Base-by-base conservation (phyloP, 2,329 filamentous ascomycete species). In the Fusarium proliferatum region DNA sequence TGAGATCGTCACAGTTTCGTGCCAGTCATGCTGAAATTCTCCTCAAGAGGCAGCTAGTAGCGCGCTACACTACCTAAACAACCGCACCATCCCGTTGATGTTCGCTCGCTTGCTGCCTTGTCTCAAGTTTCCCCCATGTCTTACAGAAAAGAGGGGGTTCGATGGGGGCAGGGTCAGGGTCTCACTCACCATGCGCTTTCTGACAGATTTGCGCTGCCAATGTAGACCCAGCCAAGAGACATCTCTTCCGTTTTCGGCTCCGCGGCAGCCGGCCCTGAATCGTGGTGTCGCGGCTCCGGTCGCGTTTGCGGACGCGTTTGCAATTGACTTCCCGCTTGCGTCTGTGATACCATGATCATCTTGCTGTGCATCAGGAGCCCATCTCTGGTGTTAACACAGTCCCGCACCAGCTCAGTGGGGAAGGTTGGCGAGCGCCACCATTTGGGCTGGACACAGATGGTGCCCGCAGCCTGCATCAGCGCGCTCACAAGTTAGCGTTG, bases 291-390 rank as follows among this genome's bases (percentile, higher is more conserved):
- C 61, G 67, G 71, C 49, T 64, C 71, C 62, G 42, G 38, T 56
- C 64, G 67, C 73, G 67, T 53, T 48, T 62, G 69, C 64, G 52
- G 53, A 53, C 61, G 63, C 56, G 60, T 56, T 53, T 66, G 63
- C 64, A 62, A 61, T 60, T 66, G 64, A 61, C 51, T 66, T 69
- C 59, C 69, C 46, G 65, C 60, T 73, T 72, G 55, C 61, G 45
- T 69, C 52, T 56, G 57, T 33, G 57, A 68, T 58, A 89, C 88
- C 58, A 89, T 84, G 61, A 91, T 83, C 73, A 94, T 86, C 84
- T 99, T 99, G 83, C 90, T 97, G 82, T 99, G 96, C 85, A 97
- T 94, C 71, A 99, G 84, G 28, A 98, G 80, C 2, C 94, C 93
- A 6, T 83, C 75, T 41, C 95, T 87, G 30, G 85, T 88, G 72